Conservation (phyloP, 2,329 filamentous ascomycete species). For the Polychaeton citri region DNA sequence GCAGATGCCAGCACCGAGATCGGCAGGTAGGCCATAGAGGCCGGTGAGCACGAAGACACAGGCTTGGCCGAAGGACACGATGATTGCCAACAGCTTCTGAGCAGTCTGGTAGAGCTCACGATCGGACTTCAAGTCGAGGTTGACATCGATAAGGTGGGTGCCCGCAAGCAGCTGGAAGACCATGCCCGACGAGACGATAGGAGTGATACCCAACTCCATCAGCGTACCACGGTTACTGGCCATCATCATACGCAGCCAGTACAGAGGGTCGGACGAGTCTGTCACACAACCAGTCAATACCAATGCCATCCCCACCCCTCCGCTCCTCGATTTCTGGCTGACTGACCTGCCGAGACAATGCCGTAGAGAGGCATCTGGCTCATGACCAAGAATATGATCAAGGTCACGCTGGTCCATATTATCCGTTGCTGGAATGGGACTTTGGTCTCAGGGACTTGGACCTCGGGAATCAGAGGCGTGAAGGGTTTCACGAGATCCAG, state of each 20-base stretch:
- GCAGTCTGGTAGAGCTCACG: constrained; percentile 99
- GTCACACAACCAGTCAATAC: constrained; percentile 5
- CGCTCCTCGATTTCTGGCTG: constrained; percentile 32
- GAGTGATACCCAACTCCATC: constrained; percentile 51
- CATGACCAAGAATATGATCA: constrained; percentile 99
- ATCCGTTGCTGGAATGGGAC: constrained; percentile 84
- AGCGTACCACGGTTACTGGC: constrained; percentile 64
- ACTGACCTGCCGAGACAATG: constrained; percentile 73
- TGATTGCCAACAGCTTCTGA: constrained; percentile 93
- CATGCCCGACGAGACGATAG: constrained; percentile 99
- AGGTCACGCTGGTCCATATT: constrained; percentile 49
- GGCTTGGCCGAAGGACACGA: constrained; percentile 92
- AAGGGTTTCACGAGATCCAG: constrained; percentile 99
- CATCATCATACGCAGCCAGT: constrained; percentile 99
- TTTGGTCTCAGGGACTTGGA: constrained; percentile 96
- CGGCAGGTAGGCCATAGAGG: constrained; percentile 91
- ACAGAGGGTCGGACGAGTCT: constrained; percentile 86
- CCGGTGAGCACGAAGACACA: constrained; percentile 97
- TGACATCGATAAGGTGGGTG: constrained; percentile 99
- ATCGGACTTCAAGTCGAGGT: constrained; percentile 99
- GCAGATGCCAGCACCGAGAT: constrained; percentile 95
- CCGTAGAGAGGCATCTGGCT: constrained; percentile 97
- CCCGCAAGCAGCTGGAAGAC: constrained; percentile 98
- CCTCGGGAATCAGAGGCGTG: constrained; percentile 97
- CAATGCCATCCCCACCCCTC: constrained; percentile 1